Conservation (phyloP, 2,329 filamentous ascomycete species). For the Anisogramma anomala region DNA sequence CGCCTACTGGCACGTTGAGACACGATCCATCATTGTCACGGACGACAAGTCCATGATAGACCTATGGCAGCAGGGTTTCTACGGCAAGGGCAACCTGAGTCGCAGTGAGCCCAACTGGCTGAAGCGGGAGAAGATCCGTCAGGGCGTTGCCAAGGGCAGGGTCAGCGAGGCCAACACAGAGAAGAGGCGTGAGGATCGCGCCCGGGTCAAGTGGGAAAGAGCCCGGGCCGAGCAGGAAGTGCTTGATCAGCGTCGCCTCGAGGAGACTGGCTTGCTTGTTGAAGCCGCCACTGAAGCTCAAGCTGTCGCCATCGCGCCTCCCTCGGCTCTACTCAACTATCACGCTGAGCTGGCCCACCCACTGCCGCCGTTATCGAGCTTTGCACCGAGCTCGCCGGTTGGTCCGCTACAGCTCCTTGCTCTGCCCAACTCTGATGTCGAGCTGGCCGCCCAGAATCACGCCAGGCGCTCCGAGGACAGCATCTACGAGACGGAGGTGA, state of each 20-base stretch:
- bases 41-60: conserved; percentile 64
- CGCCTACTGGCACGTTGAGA: conserved; percentile 71
- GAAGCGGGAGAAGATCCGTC: conserved; percentile 64
- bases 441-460: conserved; percentile 15
- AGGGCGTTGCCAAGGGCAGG: conserved; percentile 48
- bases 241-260: conserved; percentile 55
- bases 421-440: conserved; percentile 43
- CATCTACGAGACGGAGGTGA: conserved; percentile 5
- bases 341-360: too few species aligned
- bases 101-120: conserved; percentile 93
- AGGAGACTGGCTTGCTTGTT: conserved; percentile 30
- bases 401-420: conserved; percentile 37
- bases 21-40: conserved; percentile 72
- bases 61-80: conserved; percentile 95
- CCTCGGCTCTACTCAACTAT: too few species aligned
- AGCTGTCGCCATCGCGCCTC: not conserved
- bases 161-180: conserved; percentile 77
- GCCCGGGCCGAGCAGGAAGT: conserved; percentile 78
- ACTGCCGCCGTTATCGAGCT: not conserved
- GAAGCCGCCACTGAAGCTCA: not conserved
- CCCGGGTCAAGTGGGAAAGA: conserved; percentile 78
- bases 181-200: conserved; percentile 66
- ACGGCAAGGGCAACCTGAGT: conserved; percentile 85
- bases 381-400: conserved; percentile 23
- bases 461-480: conserved; percentile 1